Evolutionary conservation across 192 early-diverging fungal genomes (phyloP).

Genomic region (Haplosporangium gracile): DNA sequence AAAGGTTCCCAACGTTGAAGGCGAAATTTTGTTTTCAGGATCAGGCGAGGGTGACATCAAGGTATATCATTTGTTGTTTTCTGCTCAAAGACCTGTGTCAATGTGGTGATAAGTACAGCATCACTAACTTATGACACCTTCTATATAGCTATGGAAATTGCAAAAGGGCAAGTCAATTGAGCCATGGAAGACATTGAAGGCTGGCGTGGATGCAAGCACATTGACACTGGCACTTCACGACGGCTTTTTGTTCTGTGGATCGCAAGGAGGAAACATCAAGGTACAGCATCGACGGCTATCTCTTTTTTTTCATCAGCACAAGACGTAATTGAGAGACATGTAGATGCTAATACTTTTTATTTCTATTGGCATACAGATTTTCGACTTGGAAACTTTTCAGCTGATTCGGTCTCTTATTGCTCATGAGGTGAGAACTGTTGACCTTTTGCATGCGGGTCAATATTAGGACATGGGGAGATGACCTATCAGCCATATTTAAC

Average conservation of each 20-base stretch:
- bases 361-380: slow-evolving; percentile 60
- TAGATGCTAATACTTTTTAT: not conserved
- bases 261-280: slow-evolving; percentile 79
- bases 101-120: too few relatives aligned
- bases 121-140: not conserved
- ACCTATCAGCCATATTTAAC: not conserved
- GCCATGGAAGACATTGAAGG: slow-evolving; percentile 47
- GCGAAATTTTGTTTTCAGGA: slow-evolving; percentile 68
- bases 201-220: slow-evolving; percentile 65
- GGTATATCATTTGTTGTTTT: slow-evolving; percentile 33
- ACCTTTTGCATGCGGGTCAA: not conserved
- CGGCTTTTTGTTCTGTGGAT: slow-evolving; percentile 78
- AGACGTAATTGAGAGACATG: not conserved
- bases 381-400: slow-evolving; percentile 80
- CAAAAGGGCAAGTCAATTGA: slow-evolving; percentile 52
- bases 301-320: too few relatives aligned
- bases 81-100: not conserved
- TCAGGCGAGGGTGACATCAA: slow-evolving; percentile 80
- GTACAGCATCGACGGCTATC: slow-evolving; percentile 20
- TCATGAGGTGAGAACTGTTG: slow-evolving; percentile 58
- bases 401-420: slow-evolving; percentile 68
- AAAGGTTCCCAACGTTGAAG: slow-evolving; percentile 63
- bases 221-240: slow-evolving; percentile 75
- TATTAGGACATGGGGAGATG: not conserved
- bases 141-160: slow-evolving; percentile 39